Base-by-base conservation (phyloP, 805 yeast species). In the Candida lessepsii region DNA sequence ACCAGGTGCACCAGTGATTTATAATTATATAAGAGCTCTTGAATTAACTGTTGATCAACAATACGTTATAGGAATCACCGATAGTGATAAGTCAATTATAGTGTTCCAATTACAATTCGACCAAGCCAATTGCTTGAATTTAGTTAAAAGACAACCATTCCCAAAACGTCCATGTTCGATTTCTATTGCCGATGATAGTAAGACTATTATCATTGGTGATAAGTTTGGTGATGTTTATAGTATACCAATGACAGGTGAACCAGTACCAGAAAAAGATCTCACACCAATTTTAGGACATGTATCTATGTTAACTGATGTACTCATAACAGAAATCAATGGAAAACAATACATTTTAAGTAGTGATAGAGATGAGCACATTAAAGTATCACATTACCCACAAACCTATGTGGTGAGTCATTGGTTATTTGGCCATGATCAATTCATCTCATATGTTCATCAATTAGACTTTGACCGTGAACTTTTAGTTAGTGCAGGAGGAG, bases 341-440 rank as follows among this genome's bases (percentile, higher is more conserved):
- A 74, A 75, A 44, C 69, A 71, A 46, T 83, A 63, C 44, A 58
- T 90, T 11, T 71, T 91, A 40, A 81, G 95, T 1, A 80, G 90
- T 27, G 99, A 93, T 65, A 76, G 99, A 63, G 99, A 93, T 62
- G 99, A 93, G 62, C 99, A 95, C 61, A 84, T 93, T 47, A 76
- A 95, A 58, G 72, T 93, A 13, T 78, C 96, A 2, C 75, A 79
- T 48, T 88, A 75, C 53, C 98, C 97, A 2, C 74, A 81, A 47
- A 70, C 90, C 3, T 87, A 70, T 51, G 78, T 89, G 18, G 81
- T 95, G 38, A 84, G 88, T 46, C 76, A 80, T 52, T 89, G 87
- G 80, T 69, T 90, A 39, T 87, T 87, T 59, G 97, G 96, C 3
- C 97, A 91, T 58, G 69, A 71, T 31, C 85, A 88, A 60, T 95